phyloP scores from a whole-genome alignment of 352 stramenopile genomes.

The Pythium aphanidermatum region DNA sequence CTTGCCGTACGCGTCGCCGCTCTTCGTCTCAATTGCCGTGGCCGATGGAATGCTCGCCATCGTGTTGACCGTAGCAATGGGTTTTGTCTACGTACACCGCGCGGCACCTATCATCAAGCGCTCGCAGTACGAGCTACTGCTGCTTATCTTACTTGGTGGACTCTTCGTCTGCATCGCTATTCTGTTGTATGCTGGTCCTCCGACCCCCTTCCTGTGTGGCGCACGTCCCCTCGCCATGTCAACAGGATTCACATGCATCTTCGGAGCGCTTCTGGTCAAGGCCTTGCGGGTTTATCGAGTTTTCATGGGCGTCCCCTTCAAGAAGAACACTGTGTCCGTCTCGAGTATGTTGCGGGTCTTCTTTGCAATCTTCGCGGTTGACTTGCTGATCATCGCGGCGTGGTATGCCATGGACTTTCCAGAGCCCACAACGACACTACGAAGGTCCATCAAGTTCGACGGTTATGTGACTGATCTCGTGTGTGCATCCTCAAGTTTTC shows the following conservation, averaged over 20 bases:
- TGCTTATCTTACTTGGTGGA: conserved; percentile 38
- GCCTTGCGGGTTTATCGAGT: conserved; percentile 52
- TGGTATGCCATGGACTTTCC: conserved; percentile 35
- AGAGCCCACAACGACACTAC: conserved; percentile 12
- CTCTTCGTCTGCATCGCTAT: conserved; percentile 34
- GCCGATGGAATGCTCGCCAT: conserved; percentile 15
- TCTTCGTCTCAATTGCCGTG: conserved; percentile 12
- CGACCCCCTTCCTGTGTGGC: conserved; percentile 25
- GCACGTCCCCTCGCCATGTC: conserved; percentile 28
- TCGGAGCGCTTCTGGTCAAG: conserved; percentile 50
- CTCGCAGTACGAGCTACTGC: conserved; percentile 51
- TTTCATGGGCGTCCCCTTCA: conserved; percentile 39
- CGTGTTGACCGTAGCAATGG: conserved; percentile 10
- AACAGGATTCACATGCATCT: conserved; percentile 41
- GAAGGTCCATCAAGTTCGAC: conserved; percentile 20
- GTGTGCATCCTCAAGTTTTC: conserved; percentile 38
- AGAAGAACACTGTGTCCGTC: conserved; percentile 30
- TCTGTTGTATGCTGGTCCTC: conserved; percentile 29
- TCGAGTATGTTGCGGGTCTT: conserved; percentile 36
- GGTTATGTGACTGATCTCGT: conserved; percentile 22
- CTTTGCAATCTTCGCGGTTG: conserved; percentile 24
- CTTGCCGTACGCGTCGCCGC: conserved; percentile 21
- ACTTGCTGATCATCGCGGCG: conserved; percentile 30
- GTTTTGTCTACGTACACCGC: conserved; percentile 31
- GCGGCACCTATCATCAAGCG: conserved; percentile 44